These are phyloP conservation scores for Rosa multiflora DNA, from an alignment of 306 rosid species.

Conservation along the genomic window DNA sequence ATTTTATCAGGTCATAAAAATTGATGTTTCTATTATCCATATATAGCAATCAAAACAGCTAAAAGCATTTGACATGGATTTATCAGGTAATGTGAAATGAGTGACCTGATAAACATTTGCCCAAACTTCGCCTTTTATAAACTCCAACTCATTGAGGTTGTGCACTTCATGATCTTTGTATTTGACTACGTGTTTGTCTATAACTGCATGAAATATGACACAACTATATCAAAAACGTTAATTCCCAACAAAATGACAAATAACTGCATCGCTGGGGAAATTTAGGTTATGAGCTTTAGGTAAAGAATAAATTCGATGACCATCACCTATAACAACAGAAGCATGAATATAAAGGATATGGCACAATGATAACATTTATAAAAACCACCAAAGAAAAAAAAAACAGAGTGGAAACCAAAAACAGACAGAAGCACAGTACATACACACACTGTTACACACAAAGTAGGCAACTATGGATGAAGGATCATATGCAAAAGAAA, in stretches of 20 bases:
- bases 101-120: conserved; percentile 74
- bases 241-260: background rate
- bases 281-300: background rate
- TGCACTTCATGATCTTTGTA: conserved; percentile 68
- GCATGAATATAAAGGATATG: background rate
- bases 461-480: background rate
- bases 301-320: background rate
- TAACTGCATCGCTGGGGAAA: conserved; percentile 3
- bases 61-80: background rate
- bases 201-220: conserved; percentile 42
- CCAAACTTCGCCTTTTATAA: conserved; percentile 84
- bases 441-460: background rate
- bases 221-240: background rate
- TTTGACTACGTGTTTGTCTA: conserved; percentile 49
- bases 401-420: background rate
- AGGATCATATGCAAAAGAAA: conserved; percentile 23
- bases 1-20: background rate
- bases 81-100: conserved; percentile 11
- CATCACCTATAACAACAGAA: background rate
- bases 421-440: background rate
- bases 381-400: background rate
- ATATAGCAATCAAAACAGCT: background rate
- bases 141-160: conserved; percentile 88
- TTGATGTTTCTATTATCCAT: background rate
- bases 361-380: background rate